A percentile compares a stretch with the other conserved stretches of the same genome.
Conservation (phyloP, 257 asterid species). For the Rhazya stricta region DNA sequence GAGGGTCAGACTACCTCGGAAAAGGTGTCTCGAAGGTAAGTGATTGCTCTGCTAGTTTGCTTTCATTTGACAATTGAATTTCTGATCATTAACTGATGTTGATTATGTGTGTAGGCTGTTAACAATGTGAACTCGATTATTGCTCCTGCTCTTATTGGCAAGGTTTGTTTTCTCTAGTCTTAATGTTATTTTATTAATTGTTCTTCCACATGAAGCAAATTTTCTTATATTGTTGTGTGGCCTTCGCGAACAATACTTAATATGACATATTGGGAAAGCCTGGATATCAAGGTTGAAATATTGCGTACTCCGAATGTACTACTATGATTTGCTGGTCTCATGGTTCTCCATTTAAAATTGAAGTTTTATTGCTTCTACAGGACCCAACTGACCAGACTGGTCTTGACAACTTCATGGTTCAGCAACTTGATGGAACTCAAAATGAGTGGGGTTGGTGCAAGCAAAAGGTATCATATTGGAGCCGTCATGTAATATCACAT, state of each 20-base stretch:
- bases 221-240: background rate
- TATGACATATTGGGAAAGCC: background rate
- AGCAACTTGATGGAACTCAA: constrained; percentile 89
- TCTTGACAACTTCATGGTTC: constrained; percentile 91
- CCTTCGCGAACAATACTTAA: background rate
- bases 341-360: background rate
- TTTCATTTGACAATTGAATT: background rate
- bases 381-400: constrained; percentile 85
- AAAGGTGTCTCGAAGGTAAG: constrained; percentile 94
- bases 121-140: constrained; percentile 76
- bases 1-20: constrained; percentile 96
- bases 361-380: constrained; percentile 33
- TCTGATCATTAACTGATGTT: constrained; percentile 2
- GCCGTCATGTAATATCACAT: background rate
- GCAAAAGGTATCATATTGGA: constrained; percentile 55
- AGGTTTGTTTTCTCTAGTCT: constrained; percentile 47
- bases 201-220: background rate
- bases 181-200: background rate
- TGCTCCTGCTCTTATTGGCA: constrained; percentile 92
- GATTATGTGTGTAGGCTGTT: constrained; percentile 53
- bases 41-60: background rate
- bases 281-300: background rate
- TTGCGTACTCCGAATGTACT: background rate
- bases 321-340: background rate
- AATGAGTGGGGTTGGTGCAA: constrained; percentile 99